These are phyloP conservation scores for Plicaturopsis crispa DNA, from an alignment of 768 basidiomycete species.

Conservation along the genomic window DNA sequence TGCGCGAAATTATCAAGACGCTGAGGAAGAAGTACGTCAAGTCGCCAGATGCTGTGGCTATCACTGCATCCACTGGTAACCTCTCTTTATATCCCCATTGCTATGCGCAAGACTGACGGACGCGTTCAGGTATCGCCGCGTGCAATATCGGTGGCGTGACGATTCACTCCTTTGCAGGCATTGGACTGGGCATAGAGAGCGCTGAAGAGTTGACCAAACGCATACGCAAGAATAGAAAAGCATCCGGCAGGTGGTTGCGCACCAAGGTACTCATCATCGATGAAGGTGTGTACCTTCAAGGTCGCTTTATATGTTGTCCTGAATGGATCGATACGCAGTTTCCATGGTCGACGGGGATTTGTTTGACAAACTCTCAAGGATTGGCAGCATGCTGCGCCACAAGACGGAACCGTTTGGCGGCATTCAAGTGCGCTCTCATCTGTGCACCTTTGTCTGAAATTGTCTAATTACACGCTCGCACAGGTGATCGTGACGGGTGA, in stretches of 20 bases:
- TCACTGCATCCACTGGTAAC: slow-evolving; percentile 90
- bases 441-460: not conserved
- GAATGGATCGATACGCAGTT: slow-evolving; percentile 38
- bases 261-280: slow-evolving; percentile 82
- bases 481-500: slow-evolving; percentile 92
- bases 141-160: slow-evolving; percentile 97
- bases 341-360: slow-evolving; percentile 95
- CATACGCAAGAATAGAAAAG: slow-evolving; percentile 80
- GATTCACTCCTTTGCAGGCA: slow-evolving; percentile 92
- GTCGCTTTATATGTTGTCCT: not conserved
- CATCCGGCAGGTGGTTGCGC: slow-evolving; percentile 69
- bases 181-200: slow-evolving; percentile 72
- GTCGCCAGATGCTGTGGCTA: slow-evolving; percentile 68
- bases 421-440: slow-evolving; percentile 57
- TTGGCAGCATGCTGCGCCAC: slow-evolving; percentile 61
- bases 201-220: slow-evolving; percentile 56
- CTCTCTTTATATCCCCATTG: not conserved
- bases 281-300: slow-evolving; percentile 43
- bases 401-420: slow-evolving; percentile 80
- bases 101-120: not conserved
- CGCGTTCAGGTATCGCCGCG: slow-evolving; percentile 72
- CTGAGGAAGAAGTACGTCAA: slow-evolving; percentile 50
- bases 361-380: slow-evolving; percentile 81
- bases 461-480: not conserved
- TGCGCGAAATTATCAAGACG: slow-evolving; percentile 82